Evolutionary conservation across 2,329 filamentous ascomycete species (phyloP), one percentile per base, ranked within the genome.

Genomic region (Tolypocladium album): DNA sequence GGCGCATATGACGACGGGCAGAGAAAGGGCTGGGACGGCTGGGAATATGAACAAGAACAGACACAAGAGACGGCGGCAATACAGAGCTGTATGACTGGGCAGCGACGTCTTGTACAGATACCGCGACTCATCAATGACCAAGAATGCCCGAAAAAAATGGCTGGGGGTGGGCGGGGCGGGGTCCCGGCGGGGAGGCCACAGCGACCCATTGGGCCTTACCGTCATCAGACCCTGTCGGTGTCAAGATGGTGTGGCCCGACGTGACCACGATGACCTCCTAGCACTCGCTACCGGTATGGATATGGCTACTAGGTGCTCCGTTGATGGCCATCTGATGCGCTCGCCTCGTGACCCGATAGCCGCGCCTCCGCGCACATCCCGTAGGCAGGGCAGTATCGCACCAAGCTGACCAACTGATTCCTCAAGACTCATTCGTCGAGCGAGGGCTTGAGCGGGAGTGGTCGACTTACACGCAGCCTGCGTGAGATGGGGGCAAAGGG

Each of bases 111-210:
- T 20, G 47, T 34, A 34, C 7, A 1, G 27, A 27, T 47, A 27
- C 43, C 22, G 43, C 5, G 3, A 22, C 9, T 22, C 47, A 17
- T 22, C 47, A 17, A 20, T 27, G 47, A 52, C 24, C 47, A 52
- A 31, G 47, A 13, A n/a, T 31, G 50, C 50, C 17, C 27, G 50
- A 34, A 53, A 59, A 56, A 58, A 47, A 59, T 58, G 60, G 58
- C 60, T 57, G 60, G 60, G 45, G 55, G 58, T 60, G 60, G 55
- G 58, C 31, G 11, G 47, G 27, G 58, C 53, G 47, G 40, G 60
- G 60, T 31, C n/a, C 34, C 38, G 20, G 58, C 55, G 39, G 52
- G 58, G 34, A 34, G 24, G 20, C 27, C 24, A 12, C 13, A 20
- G 27, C 24, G 42, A 47, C 31, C 40, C 43, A 42, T 59, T 59